Conservation (phyloP, 768 basidiomycete species). For the Asterophora parasitica region DNA sequence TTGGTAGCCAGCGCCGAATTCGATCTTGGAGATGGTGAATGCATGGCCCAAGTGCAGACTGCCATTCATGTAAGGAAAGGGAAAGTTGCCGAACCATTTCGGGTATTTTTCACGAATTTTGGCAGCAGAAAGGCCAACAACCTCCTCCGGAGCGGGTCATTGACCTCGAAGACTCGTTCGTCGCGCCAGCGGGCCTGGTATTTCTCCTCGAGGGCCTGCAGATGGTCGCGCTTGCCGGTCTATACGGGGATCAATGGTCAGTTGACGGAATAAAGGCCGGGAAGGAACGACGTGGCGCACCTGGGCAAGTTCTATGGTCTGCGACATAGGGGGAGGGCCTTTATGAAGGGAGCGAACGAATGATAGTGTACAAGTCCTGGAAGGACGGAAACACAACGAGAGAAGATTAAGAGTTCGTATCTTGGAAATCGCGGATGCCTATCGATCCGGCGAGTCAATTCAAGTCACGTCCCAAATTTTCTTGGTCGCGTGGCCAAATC, state of each 20-base stretch:
- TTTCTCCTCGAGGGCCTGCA: conserved; percentile 77
- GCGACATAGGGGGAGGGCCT: conserved; percentile 39
- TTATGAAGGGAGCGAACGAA: conserved; percentile 17
- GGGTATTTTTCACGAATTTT: conserved; percentile 75
- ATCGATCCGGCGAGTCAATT: conserved; percentile 15
- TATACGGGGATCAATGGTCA: conserved; percentile 28
- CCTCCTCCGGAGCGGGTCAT: conserved; percentile 65
- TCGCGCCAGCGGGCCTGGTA: conserved; percentile 81
- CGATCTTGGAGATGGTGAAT: conserved; percentile 97
- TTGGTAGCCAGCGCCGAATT: conserved; percentile 94
- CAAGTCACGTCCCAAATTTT: conserved; percentile 16
- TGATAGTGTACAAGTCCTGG: conserved; percentile 33
- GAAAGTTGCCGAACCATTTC: conserved; percentile 98
- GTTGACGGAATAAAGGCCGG: neutral
- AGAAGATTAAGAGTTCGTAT: conserved; percentile 18
- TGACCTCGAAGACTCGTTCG: conserved; percentile 77
- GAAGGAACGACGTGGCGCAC: conserved; percentile 25
- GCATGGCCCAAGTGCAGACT: conserved; percentile 95
- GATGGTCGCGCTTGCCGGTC: conserved; percentile 91
- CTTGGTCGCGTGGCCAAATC: conserved; percentile 10
- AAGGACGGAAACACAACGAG: conserved; percentile 23
- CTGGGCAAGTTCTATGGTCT: conserved; percentile 64
- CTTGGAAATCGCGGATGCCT: conserved; percentile 15
- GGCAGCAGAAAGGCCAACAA: conserved; percentile 54
- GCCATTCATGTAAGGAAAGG: conserved; percentile 98